These are phyloP conservation scores for Kuraishia piskuri DNA, from an alignment of 805 yeast genomes.

Conservation along the genomic window DNA sequence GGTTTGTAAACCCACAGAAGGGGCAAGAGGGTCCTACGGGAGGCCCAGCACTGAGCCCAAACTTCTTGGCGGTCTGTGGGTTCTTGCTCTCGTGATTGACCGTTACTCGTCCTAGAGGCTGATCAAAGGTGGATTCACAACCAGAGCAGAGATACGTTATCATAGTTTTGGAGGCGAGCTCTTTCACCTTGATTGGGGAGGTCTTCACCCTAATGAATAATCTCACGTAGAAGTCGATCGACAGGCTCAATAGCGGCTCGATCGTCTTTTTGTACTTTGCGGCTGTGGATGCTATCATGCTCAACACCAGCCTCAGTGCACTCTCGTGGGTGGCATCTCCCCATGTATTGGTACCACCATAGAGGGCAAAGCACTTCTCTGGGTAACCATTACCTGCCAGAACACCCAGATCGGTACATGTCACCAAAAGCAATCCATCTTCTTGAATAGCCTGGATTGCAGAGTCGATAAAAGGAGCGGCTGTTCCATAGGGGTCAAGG, in stretches of 20 bases:
- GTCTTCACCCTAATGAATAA: constrained; percentile 71
- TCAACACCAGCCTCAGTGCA: constrained; percentile 77
- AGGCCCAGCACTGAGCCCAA: constrained; percentile 58
- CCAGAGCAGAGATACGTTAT: constrained; percentile 78
- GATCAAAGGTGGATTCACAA: constrained; percentile 66
- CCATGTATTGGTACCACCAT: constrained; percentile 87
- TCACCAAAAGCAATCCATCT: constrained; percentile 79
- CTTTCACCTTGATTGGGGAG: constrained; percentile 76
- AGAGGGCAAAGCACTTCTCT: constrained; percentile 89
- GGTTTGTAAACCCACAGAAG: constrained; percentile 62
- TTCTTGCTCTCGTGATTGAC: constrained; percentile 17
- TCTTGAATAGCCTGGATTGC: constrained; percentile 81
- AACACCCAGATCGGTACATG: constrained; percentile 95
- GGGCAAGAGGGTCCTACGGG: constrained; percentile 53
- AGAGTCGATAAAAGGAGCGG: constrained; percentile 89
- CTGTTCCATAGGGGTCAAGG: constrained; percentile 96
- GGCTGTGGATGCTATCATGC: constrained; percentile 71
- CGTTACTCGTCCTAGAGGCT: constrained; percentile 62
- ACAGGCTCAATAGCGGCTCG: constrained; percentile 77
- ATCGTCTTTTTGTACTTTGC: constrained; percentile 83
- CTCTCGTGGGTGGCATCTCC: constrained; percentile 89
- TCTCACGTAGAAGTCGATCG: constrained; percentile 90
- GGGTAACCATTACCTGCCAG: constrained; percentile 95
- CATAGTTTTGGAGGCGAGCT: constrained; percentile 70
- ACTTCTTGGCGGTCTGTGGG: constrained; percentile 29